A percentile compares a stretch with the other conserved stretches of the same genome.
Evolutionary conservation across 78 protist species (phyloP).

Genomic region (Dictyostelium citrinum): DNA sequence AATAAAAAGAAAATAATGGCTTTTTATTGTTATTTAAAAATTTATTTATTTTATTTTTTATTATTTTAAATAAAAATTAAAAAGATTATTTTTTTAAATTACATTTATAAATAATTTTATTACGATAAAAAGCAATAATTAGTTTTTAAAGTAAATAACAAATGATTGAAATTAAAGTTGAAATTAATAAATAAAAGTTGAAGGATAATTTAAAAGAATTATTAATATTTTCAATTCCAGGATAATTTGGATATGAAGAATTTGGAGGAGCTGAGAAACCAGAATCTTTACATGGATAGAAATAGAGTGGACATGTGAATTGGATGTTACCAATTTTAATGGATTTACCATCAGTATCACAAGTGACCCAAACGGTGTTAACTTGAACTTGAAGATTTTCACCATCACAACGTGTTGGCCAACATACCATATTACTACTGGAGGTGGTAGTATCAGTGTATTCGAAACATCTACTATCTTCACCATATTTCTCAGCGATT

Average conservation of each 20-base stretch:
- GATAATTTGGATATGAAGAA: not conserved
- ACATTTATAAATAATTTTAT: not conserved
- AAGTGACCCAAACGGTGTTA: not conserved
- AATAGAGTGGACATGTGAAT: not conserved
- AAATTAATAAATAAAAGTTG: not conserved
- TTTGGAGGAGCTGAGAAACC: not conserved
- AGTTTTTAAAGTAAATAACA: not conserved
- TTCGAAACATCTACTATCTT: conserved; percentile 61
- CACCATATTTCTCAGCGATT: not conserved
- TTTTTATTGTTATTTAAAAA: too few species aligned
- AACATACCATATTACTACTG: not conserved
- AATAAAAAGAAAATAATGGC: too few species aligned
- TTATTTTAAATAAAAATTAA: too few species aligned
- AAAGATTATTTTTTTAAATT: too few species aligned
- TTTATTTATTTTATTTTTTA: too few species aligned
- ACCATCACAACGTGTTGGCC: not conserved
- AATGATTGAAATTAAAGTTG: not conserved
- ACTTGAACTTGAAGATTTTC: not conserved
- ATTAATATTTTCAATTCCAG: not conserved
- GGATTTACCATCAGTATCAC: not conserved
- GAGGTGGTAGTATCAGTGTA: not conserved
- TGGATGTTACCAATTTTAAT: not conserved
- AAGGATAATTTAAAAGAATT: not conserved
- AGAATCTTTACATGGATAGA: not conserved
- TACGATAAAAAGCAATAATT: not conserved